Percentiles rank a stretch among this genome's conserved stretches.
Conservation (phyloP, 768 basidiomycete genomes). For the Serendipita sp. region DNA sequence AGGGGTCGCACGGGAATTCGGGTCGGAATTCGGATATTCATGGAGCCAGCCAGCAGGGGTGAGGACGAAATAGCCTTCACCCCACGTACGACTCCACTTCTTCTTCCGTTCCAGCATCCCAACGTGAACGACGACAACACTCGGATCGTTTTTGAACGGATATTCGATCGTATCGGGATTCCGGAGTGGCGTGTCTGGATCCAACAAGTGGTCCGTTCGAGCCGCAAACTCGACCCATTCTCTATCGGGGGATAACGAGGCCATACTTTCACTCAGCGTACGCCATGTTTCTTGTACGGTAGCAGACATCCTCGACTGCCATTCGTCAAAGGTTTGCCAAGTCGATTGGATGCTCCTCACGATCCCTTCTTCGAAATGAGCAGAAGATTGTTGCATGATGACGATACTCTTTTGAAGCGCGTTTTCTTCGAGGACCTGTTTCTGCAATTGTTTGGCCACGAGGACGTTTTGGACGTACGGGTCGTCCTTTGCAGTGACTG, state of each 20-base stretch:
- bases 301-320: constrained; percentile 65
- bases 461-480: constrained; percentile 46
- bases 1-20: constrained; percentile 40
- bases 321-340: constrained; percentile 94
- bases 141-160: constrained; percentile 81
- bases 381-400: constrained; percentile 95
- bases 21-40: constrained; percentile 71
- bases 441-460: constrained; percentile 66
- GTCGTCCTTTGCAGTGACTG: constrained; percentile 60
- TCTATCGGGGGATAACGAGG: constrained; percentile 61
- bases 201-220: constrained; percentile 82
- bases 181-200: constrained; percentile 88
- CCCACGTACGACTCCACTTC: constrained; percentile 73
- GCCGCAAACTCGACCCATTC: constrained; percentile 97
- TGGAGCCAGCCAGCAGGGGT: constrained; percentile 94
- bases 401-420: constrained; percentile 93
- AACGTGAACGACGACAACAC: constrained; percentile 69
- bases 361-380: constrained; percentile 93
- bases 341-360: constrained; percentile 90
- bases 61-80: constrained; percentile 79
- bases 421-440: constrained; percentile 95
- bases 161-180: constrained; percentile 64
- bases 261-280: constrained; percentile 54
- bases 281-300: constrained; percentile 63
- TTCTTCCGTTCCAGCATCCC: constrained; percentile 92